Evolutionary conservation across 768 basidiomycete genomes (phyloP), one percentile per base, ranked within the genome.

Genomic region (Tylopilus rubrobrunneus): DNA sequence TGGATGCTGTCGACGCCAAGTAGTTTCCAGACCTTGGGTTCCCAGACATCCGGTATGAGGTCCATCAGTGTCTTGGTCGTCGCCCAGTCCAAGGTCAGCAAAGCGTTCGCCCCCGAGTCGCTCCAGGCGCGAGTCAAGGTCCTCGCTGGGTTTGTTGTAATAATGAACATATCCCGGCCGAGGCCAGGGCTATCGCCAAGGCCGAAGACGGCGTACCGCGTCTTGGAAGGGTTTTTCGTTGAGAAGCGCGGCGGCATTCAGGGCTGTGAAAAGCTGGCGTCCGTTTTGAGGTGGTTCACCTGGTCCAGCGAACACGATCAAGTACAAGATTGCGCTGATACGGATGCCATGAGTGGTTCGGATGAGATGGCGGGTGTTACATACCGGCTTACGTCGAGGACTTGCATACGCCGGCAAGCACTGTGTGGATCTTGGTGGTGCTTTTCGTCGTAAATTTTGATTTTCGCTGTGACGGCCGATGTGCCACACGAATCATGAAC

Each of bases 121-220:
- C 66, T 86, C 84, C 17, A 98, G 76, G 17, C 85, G 85, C 23
- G 78, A 73, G 72, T 94, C 86, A 48, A 98, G 83, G 57, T 98
- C 96, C 72, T 93, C 95, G 17, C 85, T 82, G 0, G 96, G 86
- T 72, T 93, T 97, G 80, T 98, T 99, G 78, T 98, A 99, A 72
- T 96, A 98, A 63, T 92, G 89, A n/a, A 86, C 87, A 65, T 98
- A 97, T 70, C 98, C 94, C 15, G 89, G 81, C 40, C 97, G 82
- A 9, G 97, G 97, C 97, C 97, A 99, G 75, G 95, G 68, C 89
- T 95, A 71, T 99, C 97, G 56, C 97, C 97, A 84, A 99, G 88
- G 45, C 78, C 96, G 61, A 98, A 97, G 43, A 98, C 93, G 49
- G 86, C 73, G 70, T 82, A 90, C 65, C 82, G 86, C 55, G 93